Base-by-base conservation (phyloP, 73 alveolate species). In the Uronychia setigera region DNA sequence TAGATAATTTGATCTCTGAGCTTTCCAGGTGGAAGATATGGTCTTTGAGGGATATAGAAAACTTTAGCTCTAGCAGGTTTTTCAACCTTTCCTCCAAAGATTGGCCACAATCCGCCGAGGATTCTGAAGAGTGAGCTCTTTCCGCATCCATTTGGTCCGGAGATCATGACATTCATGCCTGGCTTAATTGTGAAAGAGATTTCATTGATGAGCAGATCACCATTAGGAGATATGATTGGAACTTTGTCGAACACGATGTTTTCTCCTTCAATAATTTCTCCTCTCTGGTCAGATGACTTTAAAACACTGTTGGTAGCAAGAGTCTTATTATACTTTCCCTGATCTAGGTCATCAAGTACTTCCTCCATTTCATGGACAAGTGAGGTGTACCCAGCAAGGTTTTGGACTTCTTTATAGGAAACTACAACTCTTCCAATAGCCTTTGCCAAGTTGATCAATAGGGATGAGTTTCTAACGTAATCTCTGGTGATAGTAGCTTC, bases 111-210 rank as follows among this genome's bases (percentile, higher is more conserved):
- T 74, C 92, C 99, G 14, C 99, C 99, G 83, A 96, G 85, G 78
- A 95, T 95, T 88, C 99, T 91, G 94, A 96, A 96, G n/a, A 96
- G 88, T 29, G 98, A 95, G 31, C 95, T 81, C 88, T 96, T 96
- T 27, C 99, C 99, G 89, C 99, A 95, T 74, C 99, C 99, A 81
- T 96, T 96, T 27, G 99, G 99, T 33, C 99, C 99, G 9, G 96
- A 84, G 60, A 96, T 94, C 83, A 96, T 86, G 32, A 95, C 82
- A 87, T 95, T 94, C 98, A 93, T 95, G 57, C 98, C 98, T 35
- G 95, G 94, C 32, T 75, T 29, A 78, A 92, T 94, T 33, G 67
- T 84, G 78, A 96, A 96, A 81, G 78, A 77, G 92, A 96, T 87
- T 14, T 87, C 93, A 31, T 93, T 83, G 82, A 96, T 89, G 35